Evolutionary conservation across 768 basidiomycete species (phyloP).

Genomic region (Hypholoma fasciculare): DNA sequence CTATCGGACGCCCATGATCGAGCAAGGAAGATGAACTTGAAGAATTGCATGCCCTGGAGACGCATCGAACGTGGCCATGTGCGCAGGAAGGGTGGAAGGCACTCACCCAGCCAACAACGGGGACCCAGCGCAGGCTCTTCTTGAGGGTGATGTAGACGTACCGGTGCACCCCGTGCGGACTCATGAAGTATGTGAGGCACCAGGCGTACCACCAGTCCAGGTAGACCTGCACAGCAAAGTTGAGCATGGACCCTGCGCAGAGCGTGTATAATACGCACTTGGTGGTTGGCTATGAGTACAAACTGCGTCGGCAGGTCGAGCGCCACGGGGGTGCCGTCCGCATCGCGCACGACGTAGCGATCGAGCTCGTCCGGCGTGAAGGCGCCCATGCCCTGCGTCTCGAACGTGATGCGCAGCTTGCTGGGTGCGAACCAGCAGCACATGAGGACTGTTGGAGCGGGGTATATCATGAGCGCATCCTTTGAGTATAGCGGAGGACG

Average conservation of each 20-base stretch:
- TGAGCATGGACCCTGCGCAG: constrained; percentile 2
- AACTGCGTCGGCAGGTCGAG: constrained; percentile 77
- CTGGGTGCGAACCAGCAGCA: constrained; percentile 85
- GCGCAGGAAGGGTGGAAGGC: background rate
- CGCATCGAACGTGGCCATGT: constrained; percentile 3
- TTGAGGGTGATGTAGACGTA: constrained; percentile 92
- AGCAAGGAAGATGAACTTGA: constrained; percentile 89
- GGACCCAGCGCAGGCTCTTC: constrained; percentile 82
- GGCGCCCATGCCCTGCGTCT: constrained; percentile 64
- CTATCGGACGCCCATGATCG: constrained; percentile 91
- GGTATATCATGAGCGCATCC: background rate
- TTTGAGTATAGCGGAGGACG: constrained; percentile 24
- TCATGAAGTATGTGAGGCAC: constrained; percentile 75
- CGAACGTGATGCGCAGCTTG: constrained; percentile 69
- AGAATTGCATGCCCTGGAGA: constrained; percentile 87
- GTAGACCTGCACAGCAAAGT: constrained; percentile 50
- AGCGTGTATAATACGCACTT: constrained; percentile 45
- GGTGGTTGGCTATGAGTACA: constrained; percentile 91
- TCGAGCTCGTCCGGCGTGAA: constrained; percentile 63
- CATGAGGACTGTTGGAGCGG: constrained; percentile 63
- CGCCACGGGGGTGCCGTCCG: constrained; percentile 52
- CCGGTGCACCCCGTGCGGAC: constrained; percentile 57
- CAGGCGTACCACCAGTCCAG: constrained; percentile 90
- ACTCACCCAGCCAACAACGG: constrained; percentile 85
- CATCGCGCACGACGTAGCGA: constrained; percentile 54